Base-by-base conservation (phyloP, 1,284 basidiomycete genomes). In the Kwoniella shivajii region DNA sequence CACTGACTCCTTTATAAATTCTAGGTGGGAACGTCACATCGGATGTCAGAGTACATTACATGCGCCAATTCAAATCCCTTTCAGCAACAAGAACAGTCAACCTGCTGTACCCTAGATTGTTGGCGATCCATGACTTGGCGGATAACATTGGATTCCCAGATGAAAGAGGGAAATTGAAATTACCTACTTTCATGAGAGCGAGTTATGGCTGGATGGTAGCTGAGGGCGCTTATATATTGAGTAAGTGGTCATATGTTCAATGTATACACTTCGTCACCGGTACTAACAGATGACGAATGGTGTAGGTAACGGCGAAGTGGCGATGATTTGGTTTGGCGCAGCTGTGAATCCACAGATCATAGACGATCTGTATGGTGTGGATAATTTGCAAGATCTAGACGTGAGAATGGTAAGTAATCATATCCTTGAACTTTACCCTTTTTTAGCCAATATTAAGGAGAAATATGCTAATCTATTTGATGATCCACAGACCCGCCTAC, bases 321-420 rank as follows among this genome's bases (percentile, higher is more conserved):
- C 87, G 74, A 87, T 98, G 61, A 79, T 99, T 27, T 99, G 96
- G 96, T 81, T 99, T 20, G 96, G 96, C 6, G 80, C 82, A 7
- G 86, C 86, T 39, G 88, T 87, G 6, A 92, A 88, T 14, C 89
- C 92, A 4, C 87, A 89, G 66, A 78, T 98, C 48, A 78, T 99
- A 6, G 80, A 83, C 46, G 95, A 98, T 69, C 75, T 99, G 13
- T 93, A 96, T 69, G 92, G 86, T 14, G 86, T 89, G 4, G 88
- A 92, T 39, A 87, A 90, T 65, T 79, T 92, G 48, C 82, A 87
- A 61, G 80, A 84, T 37, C 72, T 98, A 52, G 86, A 94, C 72
- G 80, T 86, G 22, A 83, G 85, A 50, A 85, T 90, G 80, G 92
- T 92, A 50, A 65, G 82, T 71, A 3, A 16, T 41, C n/a, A 20